Base-by-base conservation (phyloP, 805 yeast species). In the Metschnikowia kofuensis region DNA sequence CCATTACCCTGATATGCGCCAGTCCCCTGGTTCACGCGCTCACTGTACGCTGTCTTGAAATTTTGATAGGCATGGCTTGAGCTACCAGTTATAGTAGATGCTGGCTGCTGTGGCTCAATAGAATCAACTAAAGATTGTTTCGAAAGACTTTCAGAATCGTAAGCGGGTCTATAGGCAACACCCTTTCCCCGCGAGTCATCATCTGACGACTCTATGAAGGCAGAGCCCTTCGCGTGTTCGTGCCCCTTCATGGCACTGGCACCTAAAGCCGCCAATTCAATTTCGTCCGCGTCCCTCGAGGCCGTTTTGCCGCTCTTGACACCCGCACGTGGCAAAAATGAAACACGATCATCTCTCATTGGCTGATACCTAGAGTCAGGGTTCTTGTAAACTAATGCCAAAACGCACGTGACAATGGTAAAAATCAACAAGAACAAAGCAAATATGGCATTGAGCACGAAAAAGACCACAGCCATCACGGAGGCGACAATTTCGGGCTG, bases 311-410 rank as follows among this genome's bases (percentile, higher is more conserved):
- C 59, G 37, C 67, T 67, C 48, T 74, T 49, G 38, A 38, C 48
- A 9, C 57, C 83, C 48, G 76, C 74, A 60, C 84, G 77, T 53
- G 91, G 91, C 63, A 94, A 87, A 66, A 94, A 94, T n/a, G 97
- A 87, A 44, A 87, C 94, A 65, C 99, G 82, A 64, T 94, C 99
- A 67, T 94, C 99, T 59, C 86, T 87, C 86, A 92, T 87, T 53
- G 97, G 98, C 71, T 89, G 92, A 72, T 94, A 94, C 59, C 96
- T 80, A 9, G 92, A 82, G 68, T 94, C 99, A 45, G 99, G 98
- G 66, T 94, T 90, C 75, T 87, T 89, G 66, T 87, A 85, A 31
- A 91, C 57, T 59, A 94, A 68, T 0, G 97, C 96, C 68, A 89
- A 73, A 6, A 84, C 74, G 72, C 98, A 91, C 1, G 96, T 87